phyloP scores from a whole-genome alignment of 306 rosid genomes.

The Boehmeria nivea region DNA sequence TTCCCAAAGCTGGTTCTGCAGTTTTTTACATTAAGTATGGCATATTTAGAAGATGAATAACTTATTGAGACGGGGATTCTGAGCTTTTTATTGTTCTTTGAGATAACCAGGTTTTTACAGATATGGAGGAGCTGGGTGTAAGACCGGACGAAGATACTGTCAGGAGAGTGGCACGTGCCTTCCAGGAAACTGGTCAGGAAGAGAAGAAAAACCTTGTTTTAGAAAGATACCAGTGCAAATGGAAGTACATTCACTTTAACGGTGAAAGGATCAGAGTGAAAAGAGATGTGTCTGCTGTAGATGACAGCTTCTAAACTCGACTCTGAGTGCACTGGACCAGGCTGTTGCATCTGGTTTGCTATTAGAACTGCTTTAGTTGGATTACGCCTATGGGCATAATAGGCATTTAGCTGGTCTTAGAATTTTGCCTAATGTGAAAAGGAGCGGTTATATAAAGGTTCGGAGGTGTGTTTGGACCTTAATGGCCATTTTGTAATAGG shows the following conservation, averaged over 20 bases:
- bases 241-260: slow-evolving; percentile 81
- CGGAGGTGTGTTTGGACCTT: no score
- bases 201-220: slow-evolving; percentile 52
- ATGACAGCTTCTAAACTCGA: no score
- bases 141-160: slow-evolving; percentile 90
- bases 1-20: not conserved
- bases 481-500: no score
- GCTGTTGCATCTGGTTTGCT: no score
- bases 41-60: slow-evolving; percentile 6
- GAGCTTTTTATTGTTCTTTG: slow-evolving; percentile 8
- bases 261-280: slow-evolving; percentile 75
- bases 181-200: slow-evolving; percentile 55
- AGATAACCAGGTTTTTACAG: slow-evolving; percentile 68
- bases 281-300: slow-evolving; percentile 38
- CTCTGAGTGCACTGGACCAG: no score
- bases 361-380: no score
- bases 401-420: no score
- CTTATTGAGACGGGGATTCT: not conserved
- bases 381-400: no score
- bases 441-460: no score
- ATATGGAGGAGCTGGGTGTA: slow-evolving; percentile 79
- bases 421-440: no score
- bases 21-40: not conserved
- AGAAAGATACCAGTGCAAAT: slow-evolving; percentile 58
- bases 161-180: slow-evolving; percentile 56